Conservation (phyloP, 371 early-diverging fungal species). For the Actinomortierella wolfii region DNA sequence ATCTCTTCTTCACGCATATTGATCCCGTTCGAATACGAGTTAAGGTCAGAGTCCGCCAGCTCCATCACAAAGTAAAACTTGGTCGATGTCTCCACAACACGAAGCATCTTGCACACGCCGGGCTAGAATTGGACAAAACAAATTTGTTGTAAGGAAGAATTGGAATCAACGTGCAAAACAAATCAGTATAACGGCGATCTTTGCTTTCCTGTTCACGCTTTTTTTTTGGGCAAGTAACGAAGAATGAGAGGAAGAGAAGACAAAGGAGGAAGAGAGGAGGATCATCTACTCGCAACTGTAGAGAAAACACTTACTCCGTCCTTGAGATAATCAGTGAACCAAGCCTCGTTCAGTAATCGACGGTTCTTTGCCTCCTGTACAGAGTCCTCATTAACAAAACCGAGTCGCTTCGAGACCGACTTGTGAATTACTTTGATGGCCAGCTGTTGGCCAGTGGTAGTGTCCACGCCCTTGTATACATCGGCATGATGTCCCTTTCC, state of each 20-base stretch:
- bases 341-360: slow-evolving; percentile 35
- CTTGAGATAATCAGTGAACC: slow-evolving; percentile 44
- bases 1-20: slow-evolving; percentile 46
- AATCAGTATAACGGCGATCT: too few species aligned
- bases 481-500: slow-evolving; percentile 47
- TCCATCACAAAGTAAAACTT: slow-evolving; percentile 48
- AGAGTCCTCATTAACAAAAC: slow-evolving; percentile 36
- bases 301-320: slow-evolving; percentile 26
- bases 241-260: neutral
- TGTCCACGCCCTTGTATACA: slow-evolving; percentile 41
- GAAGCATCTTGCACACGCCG: slow-evolving; percentile 37
- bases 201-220: neutral
- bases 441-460: slow-evolving; percentile 38
- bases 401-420: slow-evolving; percentile 30
- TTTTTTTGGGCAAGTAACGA: neutral
- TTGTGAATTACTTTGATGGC: slow-evolving; percentile 46
- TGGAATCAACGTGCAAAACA: neutral
- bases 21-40: slow-evolving; percentile 44
- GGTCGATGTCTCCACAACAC: slow-evolving; percentile 41
- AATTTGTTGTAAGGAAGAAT: neutral
- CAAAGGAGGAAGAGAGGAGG: too few species aligned
- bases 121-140: slow-evolving; percentile 10
- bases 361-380: slow-evolving; percentile 42
- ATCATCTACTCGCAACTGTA: too few species aligned
- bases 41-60: slow-evolving; percentile 39